Evolutionary conservation across 495 filamentous ascomycete genomes (phyloP).

Genomic region (Monascus purpureus): DNA sequence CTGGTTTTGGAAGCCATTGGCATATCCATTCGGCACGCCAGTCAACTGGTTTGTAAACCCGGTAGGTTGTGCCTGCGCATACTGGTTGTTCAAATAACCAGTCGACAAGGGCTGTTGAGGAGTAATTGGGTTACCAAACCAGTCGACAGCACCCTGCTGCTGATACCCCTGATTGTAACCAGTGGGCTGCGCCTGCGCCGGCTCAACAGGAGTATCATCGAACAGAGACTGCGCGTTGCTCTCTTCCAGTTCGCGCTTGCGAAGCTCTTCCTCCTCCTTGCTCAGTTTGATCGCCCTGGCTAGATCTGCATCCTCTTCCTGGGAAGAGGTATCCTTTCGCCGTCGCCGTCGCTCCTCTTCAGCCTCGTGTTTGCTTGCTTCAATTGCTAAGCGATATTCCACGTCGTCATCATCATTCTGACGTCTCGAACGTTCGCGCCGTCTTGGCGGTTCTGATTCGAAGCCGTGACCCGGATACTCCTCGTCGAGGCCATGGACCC

Average conservation of each 20-base stretch:
- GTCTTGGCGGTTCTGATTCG: slow-evolving; percentile 26
- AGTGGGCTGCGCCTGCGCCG: slow-evolving; percentile 58
- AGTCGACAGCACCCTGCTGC: slow-evolving; percentile 89
- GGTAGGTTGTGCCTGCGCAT: slow-evolving; percentile 61
- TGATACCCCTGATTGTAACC: slow-evolving; percentile 94
- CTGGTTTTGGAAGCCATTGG: slow-evolving; percentile 50
- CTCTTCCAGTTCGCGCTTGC: slow-evolving; percentile 79
- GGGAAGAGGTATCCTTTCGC: slow-evolving; percentile 35
- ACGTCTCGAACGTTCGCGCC: slow-evolving; percentile 28
- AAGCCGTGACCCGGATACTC: slow-evolving; percentile 29
- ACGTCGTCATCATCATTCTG: slow-evolving; percentile 72
- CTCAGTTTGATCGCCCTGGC: slow-evolving; percentile 94
- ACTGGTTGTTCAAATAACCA: slow-evolving; percentile 75
- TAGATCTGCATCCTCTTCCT: slow-evolving; percentile 66
- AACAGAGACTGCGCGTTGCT: slow-evolving; percentile 77
- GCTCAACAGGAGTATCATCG: slow-evolving; percentile 57
- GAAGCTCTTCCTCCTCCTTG: slow-evolving; percentile 83
- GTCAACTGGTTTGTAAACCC: slow-evolving; percentile 50
- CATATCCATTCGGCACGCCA: slow-evolving; percentile 53
- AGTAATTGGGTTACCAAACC: slow-evolving; percentile 84
- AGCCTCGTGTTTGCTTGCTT: slow-evolving; percentile 91
- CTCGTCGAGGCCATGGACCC: slow-evolving; percentile 87
- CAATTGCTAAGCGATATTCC: slow-evolving; percentile 84
- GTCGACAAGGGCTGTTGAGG: slow-evolving; percentile 62
- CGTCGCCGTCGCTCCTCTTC: slow-evolving; percentile 75